Percentiles rank a stretch among this genome's conserved stretches.
These are phyloP conservation scores for Metschnikowia santaceciliae DNA, from an alignment of 805 yeast genomes.

Conservation along the genomic window DNA sequence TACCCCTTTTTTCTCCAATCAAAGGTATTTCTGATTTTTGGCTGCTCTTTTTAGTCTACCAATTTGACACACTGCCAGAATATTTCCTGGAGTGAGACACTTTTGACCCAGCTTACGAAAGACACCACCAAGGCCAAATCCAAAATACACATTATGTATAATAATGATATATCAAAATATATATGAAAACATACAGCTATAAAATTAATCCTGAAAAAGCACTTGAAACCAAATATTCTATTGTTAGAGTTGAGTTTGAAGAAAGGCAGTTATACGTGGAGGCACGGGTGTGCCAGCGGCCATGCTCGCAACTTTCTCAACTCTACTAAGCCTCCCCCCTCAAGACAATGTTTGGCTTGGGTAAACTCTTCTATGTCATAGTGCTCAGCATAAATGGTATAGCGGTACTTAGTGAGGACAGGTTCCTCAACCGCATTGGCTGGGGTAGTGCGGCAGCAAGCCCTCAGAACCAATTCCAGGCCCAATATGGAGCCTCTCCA, in stretches of 20 bases:
- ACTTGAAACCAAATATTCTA: no score
- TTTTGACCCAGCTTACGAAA: not conserved
- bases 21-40: not conserved
- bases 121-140: not conserved
- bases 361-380: conserved; percentile 52
- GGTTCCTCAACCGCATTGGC: conserved; percentile 63
- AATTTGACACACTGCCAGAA: no score
- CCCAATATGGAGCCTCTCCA: conserved; percentile 41
- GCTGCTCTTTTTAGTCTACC: not conserved
- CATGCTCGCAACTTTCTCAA: conserved; percentile 1
- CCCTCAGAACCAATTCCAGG: conserved; percentile 17
- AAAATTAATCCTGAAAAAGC: no score
- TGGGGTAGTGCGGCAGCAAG: conserved; percentile 24
- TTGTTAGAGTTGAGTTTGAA: no score
- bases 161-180: no score
- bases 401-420: conserved; percentile 75
- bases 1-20: not conserved
- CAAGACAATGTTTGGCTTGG: conserved; percentile 52
- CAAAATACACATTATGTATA: no score
- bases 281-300: conserved; percentile 1
- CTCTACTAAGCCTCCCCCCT: not conserved
- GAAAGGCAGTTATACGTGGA: not conserved
- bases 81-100: not conserved
- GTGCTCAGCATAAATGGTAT: conserved; percentile 67
- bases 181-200: no score